A percentile compares a stretch with the other conserved stretches of the same genome.
Evolutionary conservation across 2,329 filamentous ascomycete genomes (phyloP).

Genomic region (Scytalidium sp.): DNA sequence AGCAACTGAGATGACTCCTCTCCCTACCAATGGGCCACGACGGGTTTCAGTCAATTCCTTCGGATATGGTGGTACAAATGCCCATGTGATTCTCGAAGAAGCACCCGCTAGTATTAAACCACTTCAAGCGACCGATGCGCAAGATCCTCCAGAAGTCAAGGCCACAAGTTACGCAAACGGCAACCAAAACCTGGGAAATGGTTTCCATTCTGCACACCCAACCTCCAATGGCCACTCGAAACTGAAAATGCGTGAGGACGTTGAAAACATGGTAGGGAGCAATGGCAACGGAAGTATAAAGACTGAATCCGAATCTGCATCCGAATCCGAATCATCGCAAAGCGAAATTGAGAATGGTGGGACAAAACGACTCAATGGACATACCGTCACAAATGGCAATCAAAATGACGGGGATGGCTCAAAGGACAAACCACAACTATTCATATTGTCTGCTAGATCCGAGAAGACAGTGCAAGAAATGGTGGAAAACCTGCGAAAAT

Average conservation of each 20-base stretch:
- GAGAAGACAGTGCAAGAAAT: constrained; percentile 4
- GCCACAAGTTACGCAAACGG: not conserved
- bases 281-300: not conserved
- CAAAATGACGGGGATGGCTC: not conserved
- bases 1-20: not conserved
- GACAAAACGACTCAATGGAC: not conserved
- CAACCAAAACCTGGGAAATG: not conserved
- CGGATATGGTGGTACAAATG: constrained; percentile 45
- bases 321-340: too few relatives aligned
- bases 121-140: too few relatives aligned
- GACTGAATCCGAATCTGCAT: not conserved
- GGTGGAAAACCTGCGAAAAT: constrained; percentile 6
- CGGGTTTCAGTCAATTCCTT: constrained; percentile 22
- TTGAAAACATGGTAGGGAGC: too few relatives aligned
- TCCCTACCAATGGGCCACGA: constrained; percentile 1
- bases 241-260: not conserved
- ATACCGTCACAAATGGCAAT: not conserved
- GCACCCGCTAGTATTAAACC: not conserved
- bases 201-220: not conserved
- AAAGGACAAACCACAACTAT: not conserved
- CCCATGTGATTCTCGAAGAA: constrained; percentile 35
- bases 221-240: constrained; percentile 2
- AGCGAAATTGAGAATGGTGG: not conserved
- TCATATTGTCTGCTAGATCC: constrained; percentile 5
- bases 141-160: not conserved